Base-by-base conservation (phyloP, 2,329 filamentous ascomycete genomes). In the Parafenestella ontariensis region DNA sequence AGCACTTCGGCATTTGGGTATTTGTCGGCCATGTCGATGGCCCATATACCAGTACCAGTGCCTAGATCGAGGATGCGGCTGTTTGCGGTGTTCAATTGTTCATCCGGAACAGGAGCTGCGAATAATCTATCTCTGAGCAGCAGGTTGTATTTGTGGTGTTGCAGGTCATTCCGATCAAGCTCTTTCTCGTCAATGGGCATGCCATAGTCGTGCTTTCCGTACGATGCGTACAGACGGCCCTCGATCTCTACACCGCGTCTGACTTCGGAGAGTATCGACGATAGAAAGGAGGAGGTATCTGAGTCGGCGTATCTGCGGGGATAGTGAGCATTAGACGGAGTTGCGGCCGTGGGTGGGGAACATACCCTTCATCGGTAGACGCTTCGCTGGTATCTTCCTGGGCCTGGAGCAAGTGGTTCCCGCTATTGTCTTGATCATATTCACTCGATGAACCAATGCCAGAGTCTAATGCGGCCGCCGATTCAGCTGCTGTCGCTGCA, bases 181-280 rank as follows among this genome's bases (percentile, higher is more conserved):
- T 68, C 65, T 39, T 64, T 64, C 31, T 67, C 60, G 20, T 68
- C 65, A 42, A 65, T 68, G n/a, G 65, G 64, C 65, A 68, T 68
- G 36, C 63, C 65, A 21, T 66, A 66, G 0, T 52, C 61, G 47
- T 62, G 63, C 44, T 64, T 66, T 33, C 61, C 61, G 18, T 66
- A 65, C 15, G 59, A 54, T 0, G 65, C 56, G 44, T 66, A 67
- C 4, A 61, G 23, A 1, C 65, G 56, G 11, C 62, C 65, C 42
- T 63, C 63, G 13, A 63, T 62, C 18, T 61, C 61, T 15, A 66
- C 56, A 15, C 65, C 65, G 15, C 61, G 56, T 13, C 62, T 47
- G 7, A 68, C 59, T 50, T 64, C 61, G 8, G 65, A 66, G 2
- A 62, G 34, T 18, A 68, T 65, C 3, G 63, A 64, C 1, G 64